Evolutionary conservation across 257 asterid species (phyloP), one percentile per base, ranked within the genome.

Genomic region (Pogostemon cablin): DNA sequence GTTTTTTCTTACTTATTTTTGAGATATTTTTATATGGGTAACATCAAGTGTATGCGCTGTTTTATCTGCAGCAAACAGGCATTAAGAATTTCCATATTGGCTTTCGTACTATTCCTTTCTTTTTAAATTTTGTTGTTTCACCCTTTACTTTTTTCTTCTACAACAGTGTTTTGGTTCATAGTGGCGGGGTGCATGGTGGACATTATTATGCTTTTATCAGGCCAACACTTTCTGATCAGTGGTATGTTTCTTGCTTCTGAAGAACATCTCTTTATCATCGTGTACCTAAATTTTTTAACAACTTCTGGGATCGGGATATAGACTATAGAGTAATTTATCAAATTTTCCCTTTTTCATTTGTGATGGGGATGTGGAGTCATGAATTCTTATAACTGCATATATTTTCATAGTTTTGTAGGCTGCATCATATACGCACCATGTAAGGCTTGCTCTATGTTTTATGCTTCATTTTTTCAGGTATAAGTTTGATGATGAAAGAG

Each of bases 181-280:
- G 98, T 3, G 98, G 99, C 15, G 97, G 98, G 38, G 97, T 91
- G 76, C 99, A 95, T 50, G 98, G 99, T 66, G 99, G 99, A 69
- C 99, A 91, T 69, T 95, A 95, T 82, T 91, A 91, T 86, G 99
- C 98, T 72, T 95, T 83, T 83, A 95, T 91, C 87, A 89, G 99
- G 82, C 99, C 99, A 8, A 91, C 93, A 17, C 89, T 91, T 60
- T 84, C 96, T 62, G 97, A 91, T 69, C 96, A 85, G 61, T 95
- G 99, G 99, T 95, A 91, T 62, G 84, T 44, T 12, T 56, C 72
- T 34, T 49, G 43, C 34, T 59, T 81, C 60, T 65, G 66, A 72
- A 53, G 57, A 57, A 47, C 34, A 34, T 44, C 32, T 48, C 65
- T 37, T 25, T 40, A n/a, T 61, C 25, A 25, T 62, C 47, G 55